A percentile compares a stretch with the other conserved stretches of the same genome.
These are phyloP conservation scores for Lepiota venenata DNA, from an alignment of 768 basidiomycete genomes.

Conservation along the genomic window DNA sequence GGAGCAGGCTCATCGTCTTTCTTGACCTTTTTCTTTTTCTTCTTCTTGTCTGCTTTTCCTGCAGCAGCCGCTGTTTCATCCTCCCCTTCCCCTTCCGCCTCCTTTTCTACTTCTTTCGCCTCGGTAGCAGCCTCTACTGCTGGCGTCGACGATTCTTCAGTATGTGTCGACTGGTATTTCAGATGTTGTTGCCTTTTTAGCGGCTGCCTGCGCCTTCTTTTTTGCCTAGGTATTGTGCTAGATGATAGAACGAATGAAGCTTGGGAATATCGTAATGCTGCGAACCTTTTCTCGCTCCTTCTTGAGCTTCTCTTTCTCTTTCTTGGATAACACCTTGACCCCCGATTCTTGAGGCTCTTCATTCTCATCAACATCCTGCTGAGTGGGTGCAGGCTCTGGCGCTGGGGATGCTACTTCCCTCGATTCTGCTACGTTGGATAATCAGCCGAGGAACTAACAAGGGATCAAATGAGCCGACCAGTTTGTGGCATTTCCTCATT, in stretches of 20 bases:
- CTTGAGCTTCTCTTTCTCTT: conserved; percentile 96
- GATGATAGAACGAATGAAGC: conserved; percentile 2
- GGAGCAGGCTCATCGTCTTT: conserved; percentile 49
- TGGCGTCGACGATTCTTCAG: conserved; percentile 23
- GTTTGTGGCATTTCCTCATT: conserved; percentile 3
- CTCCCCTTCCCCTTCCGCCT: conserved; percentile 51
- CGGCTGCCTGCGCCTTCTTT: conserved; percentile 91
- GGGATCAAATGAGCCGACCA: not conserved
- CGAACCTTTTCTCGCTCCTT: conserved; percentile 93
- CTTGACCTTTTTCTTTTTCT: conserved; percentile 85
- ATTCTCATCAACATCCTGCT: conserved; percentile 36
- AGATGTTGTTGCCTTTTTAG: conserved; percentile 59
- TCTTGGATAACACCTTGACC: conserved; percentile 78
- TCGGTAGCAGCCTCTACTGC: conserved; percentile 11
- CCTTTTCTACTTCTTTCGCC: conserved; percentile 26
- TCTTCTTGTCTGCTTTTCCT: conserved; percentile 65
- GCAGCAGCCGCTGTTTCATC: conserved; percentile 44
- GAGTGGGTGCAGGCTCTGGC: conserved; percentile 21
- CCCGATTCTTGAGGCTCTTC: conserved; percentile 58
- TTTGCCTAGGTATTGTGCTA: conserved; percentile 57
- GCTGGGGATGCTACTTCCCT: conserved; percentile 19
- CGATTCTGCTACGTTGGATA: conserved; percentile 6
- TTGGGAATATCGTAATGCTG: conserved; percentile 3
- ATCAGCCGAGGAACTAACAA: not conserved
- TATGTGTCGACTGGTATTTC: conserved; percentile 11